Percentiles rank a stretch among this genome's conserved stretches.
Evolutionary conservation across 129 eudicot species (phyloP).

Genomic region (Heracleum sosnowskyi): DNA sequence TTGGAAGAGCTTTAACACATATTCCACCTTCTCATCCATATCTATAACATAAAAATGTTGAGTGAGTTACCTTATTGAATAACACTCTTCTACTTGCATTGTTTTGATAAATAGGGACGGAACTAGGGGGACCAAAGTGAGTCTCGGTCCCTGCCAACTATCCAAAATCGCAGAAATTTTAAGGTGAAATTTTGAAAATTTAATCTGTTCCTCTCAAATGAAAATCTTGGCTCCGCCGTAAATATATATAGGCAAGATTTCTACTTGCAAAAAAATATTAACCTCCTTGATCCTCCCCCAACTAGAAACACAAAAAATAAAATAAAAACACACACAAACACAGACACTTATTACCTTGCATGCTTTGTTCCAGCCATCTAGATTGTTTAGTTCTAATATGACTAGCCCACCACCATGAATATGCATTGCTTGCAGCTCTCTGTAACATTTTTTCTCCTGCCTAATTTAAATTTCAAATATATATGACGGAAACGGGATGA

Average conservation of each 20-base stretch:
- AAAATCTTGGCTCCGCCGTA: too few relatives aligned
- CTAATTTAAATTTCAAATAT: too few relatives aligned
- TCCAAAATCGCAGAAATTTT: too few relatives aligned
- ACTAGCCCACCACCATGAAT: constrained; percentile 96
- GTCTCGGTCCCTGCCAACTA: too few relatives aligned
- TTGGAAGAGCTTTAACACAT: constrained; percentile 54
- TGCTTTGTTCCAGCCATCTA: constrained; percentile 84
- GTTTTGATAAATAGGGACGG: neutral
- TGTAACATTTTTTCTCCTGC: constrained; percentile 83
- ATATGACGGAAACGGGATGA: neutral
- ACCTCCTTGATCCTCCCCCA: too few relatives aligned
- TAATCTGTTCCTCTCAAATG: too few relatives aligned
- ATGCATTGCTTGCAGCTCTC: constrained; percentile 73
- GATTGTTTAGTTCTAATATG: constrained; percentile 87
- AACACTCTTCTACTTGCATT: neutral
- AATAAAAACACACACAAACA: too few relatives aligned
- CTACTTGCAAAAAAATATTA: too few relatives aligned
- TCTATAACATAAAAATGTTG: constrained; percentile 30
- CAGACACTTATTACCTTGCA: constrained; percentile 82
- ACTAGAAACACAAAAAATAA: too few relatives aligned
- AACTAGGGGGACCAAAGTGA: too few relatives aligned
- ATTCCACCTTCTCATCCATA: constrained; percentile 75
- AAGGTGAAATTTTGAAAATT: too few relatives aligned
- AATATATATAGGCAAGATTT: too few relatives aligned
- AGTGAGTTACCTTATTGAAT: neutral